phyloP scores from a whole-genome alignment of 2,329 filamentous ascomycete species.

The Xylariaceae sp. region DNA sequence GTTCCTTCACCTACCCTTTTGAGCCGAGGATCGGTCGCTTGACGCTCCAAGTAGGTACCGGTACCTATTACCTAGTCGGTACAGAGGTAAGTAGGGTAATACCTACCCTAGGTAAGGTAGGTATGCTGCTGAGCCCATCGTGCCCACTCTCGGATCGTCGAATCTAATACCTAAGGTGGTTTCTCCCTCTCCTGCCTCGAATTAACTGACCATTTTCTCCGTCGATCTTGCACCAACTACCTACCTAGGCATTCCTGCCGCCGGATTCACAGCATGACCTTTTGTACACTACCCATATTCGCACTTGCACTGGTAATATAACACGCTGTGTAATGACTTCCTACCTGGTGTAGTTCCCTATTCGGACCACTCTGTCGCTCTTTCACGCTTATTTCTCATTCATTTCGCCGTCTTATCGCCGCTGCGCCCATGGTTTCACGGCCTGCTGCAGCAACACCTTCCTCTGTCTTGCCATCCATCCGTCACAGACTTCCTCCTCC shows the following conservation, averaged over 20 bases:
- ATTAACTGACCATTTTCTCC: slow-evolving; percentile 12
- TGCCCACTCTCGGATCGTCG: slow-evolving; percentile 12
- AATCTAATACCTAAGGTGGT: slow-evolving; percentile 1
- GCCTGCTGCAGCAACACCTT: slow-evolving; percentile 19
- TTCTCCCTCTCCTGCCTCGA: slow-evolving; percentile 3
- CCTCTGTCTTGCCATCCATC: background rate
- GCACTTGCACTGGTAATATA: too few species aligned
- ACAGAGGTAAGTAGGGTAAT: too few species aligned
- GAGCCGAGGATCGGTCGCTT: slow-evolving; percentile 25
- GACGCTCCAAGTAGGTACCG: background rate
- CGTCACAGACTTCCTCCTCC: background rate
- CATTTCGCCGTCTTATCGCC: slow-evolving; percentile 12
- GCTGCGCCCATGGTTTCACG: slow-evolving; percentile 12
- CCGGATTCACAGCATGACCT: slow-evolving; percentile 10
- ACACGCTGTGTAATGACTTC: background rate
- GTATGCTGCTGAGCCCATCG: slow-evolving; percentile 2
- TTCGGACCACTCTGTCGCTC: slow-evolving; percentile 21
- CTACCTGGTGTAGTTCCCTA: slow-evolving; percentile 10
- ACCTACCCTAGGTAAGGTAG: background rate
- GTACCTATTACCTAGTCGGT: too few species aligned
- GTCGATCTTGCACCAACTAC: slow-evolving; percentile 9
- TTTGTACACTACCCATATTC: background rate
- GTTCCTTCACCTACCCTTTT: slow-evolving; percentile 28
- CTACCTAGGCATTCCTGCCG: slow-evolving; percentile 11
- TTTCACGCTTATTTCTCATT: slow-evolving; percentile 17